A percentile compares a stretch with the other conserved stretches of the same genome.
These are phyloP conservation scores for Fereydounia khargensis DNA, from an alignment of 1,284 basidiomycete genomes.

Conservation along the genomic window DNA sequence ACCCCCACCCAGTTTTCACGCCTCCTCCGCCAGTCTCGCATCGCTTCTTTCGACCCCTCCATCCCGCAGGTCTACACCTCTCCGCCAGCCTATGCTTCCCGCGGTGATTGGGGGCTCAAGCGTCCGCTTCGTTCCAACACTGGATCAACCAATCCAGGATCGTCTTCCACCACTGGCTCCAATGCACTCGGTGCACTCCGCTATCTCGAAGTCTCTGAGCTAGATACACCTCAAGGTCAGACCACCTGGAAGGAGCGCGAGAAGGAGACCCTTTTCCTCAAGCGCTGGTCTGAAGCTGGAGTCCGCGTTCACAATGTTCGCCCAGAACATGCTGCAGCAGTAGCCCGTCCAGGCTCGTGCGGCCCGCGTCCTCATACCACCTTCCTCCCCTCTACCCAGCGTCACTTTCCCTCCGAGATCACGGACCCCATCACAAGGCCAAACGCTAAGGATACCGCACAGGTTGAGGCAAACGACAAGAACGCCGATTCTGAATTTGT, in stretches of 20 bases:
- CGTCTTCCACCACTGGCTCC: conserved; percentile 27
- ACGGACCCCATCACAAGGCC: conserved; percentile 12
- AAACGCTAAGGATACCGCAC: conserved; percentile 16
- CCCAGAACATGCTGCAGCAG: conserved; percentile 9
- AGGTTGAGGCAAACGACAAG: conserved; percentile 11
- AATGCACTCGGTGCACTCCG: conserved; percentile 35
- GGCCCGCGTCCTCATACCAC: conserved; percentile 26
- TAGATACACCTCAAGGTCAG: conserved; percentile 44
- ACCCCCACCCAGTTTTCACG: conserved; percentile 38
- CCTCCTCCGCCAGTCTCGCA: conserved; percentile 39
- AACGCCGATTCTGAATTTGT: conserved; percentile 16
- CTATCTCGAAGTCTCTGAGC: conserved; percentile 32
- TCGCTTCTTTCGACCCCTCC: conserved; percentile 43
- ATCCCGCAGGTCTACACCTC: conserved; percentile 47
- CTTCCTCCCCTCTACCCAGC: conserved; percentile 24
- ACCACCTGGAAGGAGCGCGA: conserved; percentile 46
- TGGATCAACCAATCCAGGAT: conserved; percentile 12
- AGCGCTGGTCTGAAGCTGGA: conserved; percentile 42
- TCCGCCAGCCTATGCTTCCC: conserved; percentile 37
- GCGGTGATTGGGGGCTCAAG: conserved; percentile 53
- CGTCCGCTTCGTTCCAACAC: conserved; percentile 39
- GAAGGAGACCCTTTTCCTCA: conserved; percentile 41
- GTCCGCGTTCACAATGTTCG: conserved; percentile 25
- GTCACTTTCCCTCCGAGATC: conserved; percentile 32
- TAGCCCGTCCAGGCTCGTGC: conserved; percentile 5